Evolutionary conservation across 1,284 basidiomycete species (phyloP), one percentile per base, ranked within the genome.

Genomic region (Taiwanofungus camphoratus): DNA sequence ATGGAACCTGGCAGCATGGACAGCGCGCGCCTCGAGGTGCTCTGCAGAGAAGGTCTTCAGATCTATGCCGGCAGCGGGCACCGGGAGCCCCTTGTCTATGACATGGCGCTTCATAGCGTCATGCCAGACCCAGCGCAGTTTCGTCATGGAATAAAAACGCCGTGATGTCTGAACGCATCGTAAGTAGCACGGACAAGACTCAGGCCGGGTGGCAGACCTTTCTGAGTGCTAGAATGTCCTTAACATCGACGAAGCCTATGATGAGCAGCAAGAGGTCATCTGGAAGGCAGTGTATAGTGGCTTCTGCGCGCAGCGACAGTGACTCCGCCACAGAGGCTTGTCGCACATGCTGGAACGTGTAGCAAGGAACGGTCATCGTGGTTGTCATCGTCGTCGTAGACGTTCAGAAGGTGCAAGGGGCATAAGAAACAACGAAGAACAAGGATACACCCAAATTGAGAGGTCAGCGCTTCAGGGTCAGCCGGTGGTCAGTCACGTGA

Each of bases 91-190:
- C 36, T 53, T 54, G 40, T 59, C 57, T 12, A 64, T 54, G 46
- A 66, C 57, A 44, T 64, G 64, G 6, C 59, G 55, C 36, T 60
- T 57, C 36, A 67, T 54, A 12, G 63, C 64, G 46, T 64, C 59
- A 29, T 56, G 55, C 66, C 66, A 68, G 11, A 68, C 61, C 64
- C 64, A 67, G 37, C 64, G 64, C 31, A 61, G 45, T 42, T 60
- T 63, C 33, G 64, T 62, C 37, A 68, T 51, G 4, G 52, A 36
- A 36, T 44, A 55, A 35, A 67, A 51, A 8, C 59, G 59, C 36
- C 58, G 60, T 13, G 56, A 64, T 7, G 64, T 62, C 66, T 67
- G 45, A 12, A 32, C 21, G 20, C 24, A 15, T 19, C 30, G 32
- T 26, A 26, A 24, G 42, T 3, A 16, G 21, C 13, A 13, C 30